phyloP scores from a whole-genome alignment of 345 rosid genomes.

The Salix udensis region DNA sequence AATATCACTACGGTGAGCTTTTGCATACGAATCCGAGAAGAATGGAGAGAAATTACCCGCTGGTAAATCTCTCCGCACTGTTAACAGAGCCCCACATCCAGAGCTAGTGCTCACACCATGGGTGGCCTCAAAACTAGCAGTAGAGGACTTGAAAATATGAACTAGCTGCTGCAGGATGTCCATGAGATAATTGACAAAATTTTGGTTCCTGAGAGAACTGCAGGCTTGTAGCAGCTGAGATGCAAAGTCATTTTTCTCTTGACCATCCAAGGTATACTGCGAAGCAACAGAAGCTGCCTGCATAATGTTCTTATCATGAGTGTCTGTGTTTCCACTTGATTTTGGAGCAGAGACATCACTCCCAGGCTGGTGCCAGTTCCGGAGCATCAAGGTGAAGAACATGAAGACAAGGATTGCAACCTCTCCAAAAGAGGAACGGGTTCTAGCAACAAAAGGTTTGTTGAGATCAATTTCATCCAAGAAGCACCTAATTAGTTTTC shows the following conservation, averaged over 20 bases:
- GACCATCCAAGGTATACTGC: slow-evolving; percentile 63
- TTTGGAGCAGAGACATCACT: slow-evolving; percentile 51
- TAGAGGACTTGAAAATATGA: slow-evolving; percentile 76
- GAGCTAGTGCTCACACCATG: slow-evolving; percentile 67
- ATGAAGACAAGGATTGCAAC: slow-evolving; percentile 87
- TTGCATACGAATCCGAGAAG: slow-evolving; percentile 97
- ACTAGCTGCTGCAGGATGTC: slow-evolving; percentile 90
- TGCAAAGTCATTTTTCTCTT: slow-evolving; percentile 73
- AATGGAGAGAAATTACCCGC: slow-evolving; percentile 94
- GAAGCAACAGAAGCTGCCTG: slow-evolving; percentile 46
- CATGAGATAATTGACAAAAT: slow-evolving; percentile 87
- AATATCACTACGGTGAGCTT: slow-evolving; percentile 77
- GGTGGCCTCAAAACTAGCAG: slow-evolving; percentile 50
- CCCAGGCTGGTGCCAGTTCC: slow-evolving; percentile 99
- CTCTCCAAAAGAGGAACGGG: slow-evolving; percentile 80
- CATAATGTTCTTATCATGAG: slow-evolving; percentile 54
- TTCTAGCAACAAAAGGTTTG: slow-evolving; percentile 62
- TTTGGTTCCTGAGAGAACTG: slow-evolving; percentile 72
- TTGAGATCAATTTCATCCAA: slow-evolving; percentile 71
- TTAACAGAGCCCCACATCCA: slow-evolving; percentile 90
- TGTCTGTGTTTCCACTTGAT: slow-evolving; percentile 48
- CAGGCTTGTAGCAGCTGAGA: slow-evolving; percentile 83
- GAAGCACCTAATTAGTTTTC: slow-evolving; percentile 83
- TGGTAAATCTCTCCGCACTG: slow-evolving; percentile 85
- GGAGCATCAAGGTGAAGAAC: slow-evolving; percentile 99